Evolutionary conservation across 2,329 filamentous ascomycete species (phyloP), one percentile per base, ranked within the genome.

Genomic region (Hirsutella thompsonii): DNA sequence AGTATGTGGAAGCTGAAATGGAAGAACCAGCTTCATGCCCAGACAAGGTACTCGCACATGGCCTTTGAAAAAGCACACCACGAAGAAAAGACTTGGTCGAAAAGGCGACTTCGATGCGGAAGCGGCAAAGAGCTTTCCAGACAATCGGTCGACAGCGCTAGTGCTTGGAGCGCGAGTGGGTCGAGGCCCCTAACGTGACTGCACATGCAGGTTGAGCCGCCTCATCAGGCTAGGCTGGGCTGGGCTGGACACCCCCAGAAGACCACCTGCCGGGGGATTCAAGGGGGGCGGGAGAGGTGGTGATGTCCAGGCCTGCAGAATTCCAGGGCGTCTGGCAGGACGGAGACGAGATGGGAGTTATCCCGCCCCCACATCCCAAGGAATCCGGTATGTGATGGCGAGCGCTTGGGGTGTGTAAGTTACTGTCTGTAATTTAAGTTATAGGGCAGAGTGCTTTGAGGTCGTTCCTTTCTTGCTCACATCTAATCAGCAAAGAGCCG

Each of bases 111-210:
- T 6, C 28, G 34, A 20, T 38, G 45, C 39, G 41, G 36, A 46
- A 46, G 43, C 43, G 47, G 46, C 43, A 44, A 42, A 36, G 47
- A 29, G 23, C 42, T 37, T 47, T 42, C 44, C 47, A 47, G 42
- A 43, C 41, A 40, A 48, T 41, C 43, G 44, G 46, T 46, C 44
- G 40, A 42, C 39, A 38, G 32, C 32, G 18, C 32, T 34, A 34
- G n/a, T 34, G 36, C 41, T 39, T 37, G 39, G 26, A 37, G 40
- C 38, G 38, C 35, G 38, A 41, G 43, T 45, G 43, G 43, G 38
- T 40, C 40, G 39, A 43, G 16, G 32, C 38, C 37, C 23, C 23
- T 11, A 26, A 26, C 23, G 23, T 26, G 23, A 41, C 40, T n/a
- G 23, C 34, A 42, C 20, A 33, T 33, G 30, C 32, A 19, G 35